Conservation (phyloP, 1,139 yeast genomes). For the Arxiozyma slooffiae region DNA sequence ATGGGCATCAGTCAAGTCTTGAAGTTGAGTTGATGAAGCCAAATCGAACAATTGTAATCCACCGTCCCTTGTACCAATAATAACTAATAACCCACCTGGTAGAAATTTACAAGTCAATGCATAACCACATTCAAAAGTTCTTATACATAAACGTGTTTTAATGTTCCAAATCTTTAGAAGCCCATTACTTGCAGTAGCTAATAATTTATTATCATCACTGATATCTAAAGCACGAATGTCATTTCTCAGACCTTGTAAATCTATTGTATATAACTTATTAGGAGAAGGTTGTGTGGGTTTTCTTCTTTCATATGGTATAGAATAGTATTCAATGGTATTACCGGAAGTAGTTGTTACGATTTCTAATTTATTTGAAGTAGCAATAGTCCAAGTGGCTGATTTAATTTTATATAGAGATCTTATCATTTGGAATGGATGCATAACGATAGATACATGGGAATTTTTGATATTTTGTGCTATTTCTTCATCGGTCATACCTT, state of each 20-base stretch:
- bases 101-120: conserved; percentile 72
- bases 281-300: conserved; percentile 41
- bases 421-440: conserved; percentile 55
- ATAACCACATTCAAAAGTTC: conserved; percentile 86
- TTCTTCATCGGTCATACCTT: conserved; percentile 57
- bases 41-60: conserved; percentile 76
- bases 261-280: conserved; percentile 46
- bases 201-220: conserved; percentile 66
- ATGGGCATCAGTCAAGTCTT: conserved; percentile 67
- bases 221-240: conserved; percentile 80
- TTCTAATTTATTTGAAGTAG: conserved; percentile 42
- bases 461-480: conserved; percentile 43
- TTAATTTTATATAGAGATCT: conserved; percentile 50
- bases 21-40: conserved; percentile 65
- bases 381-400: conserved; percentile 45
- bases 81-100: conserved; percentile 84
- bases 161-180: conserved; percentile 82
- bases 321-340: conserved; percentile 66
- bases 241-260: conserved; percentile 75
- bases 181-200: conserved; percentile 89
- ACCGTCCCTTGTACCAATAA: conserved; percentile 87
- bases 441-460: conserved; percentile 48
- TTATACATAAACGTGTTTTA: conserved; percentile 59
- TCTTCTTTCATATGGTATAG: conserved; percentile 40
- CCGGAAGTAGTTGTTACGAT: conserved; percentile 56